phyloP scores from a whole-genome alignment of 23 red algal genomes.

The Gracilaria gracilis region DNA sequence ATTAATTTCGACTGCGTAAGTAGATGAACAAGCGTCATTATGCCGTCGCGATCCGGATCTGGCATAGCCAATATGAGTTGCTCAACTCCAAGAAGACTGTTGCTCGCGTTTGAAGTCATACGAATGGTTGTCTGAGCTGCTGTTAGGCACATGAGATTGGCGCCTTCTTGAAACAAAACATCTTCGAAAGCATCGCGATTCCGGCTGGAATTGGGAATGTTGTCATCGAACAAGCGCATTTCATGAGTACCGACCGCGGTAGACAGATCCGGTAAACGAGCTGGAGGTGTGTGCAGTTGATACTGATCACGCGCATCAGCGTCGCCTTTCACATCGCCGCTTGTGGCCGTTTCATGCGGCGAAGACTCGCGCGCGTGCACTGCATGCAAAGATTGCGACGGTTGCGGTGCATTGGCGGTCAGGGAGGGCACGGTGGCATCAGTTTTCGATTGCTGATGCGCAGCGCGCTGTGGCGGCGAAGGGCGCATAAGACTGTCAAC shows the following conservation, averaged over 20 bases:
- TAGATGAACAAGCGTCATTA: constrained; percentile 15
- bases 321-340: not conserved
- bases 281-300: not conserved
- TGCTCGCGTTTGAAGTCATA: not conserved
- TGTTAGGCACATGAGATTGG: not conserved
- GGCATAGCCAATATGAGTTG: constrained; percentile 19
- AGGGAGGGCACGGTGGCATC: not conserved
- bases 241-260: not conserved
- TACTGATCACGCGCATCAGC: not conserved
- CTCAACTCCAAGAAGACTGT: not conserved
- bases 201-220: constrained; percentile 4
- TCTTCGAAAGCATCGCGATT: constrained; percentile 26
- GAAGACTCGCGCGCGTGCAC: not conserved
- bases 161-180: constrained; percentile 36
- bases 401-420: not conserved
- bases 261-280: not conserved
- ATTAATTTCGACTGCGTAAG: constrained; percentile 12
- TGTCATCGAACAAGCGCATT: constrained; percentile 2
- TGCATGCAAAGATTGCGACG: not conserved
- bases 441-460: not conserved
- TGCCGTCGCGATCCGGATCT: constrained; percentile 22
- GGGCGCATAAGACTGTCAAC: constrained; percentile 2
- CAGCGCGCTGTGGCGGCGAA: not conserved
- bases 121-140: not conserved
- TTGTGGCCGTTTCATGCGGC: not conserved